phyloP scores from a whole-genome alignment of 768 basidiomycete genomes.

The Rossbeevera mucosa region DNA sequence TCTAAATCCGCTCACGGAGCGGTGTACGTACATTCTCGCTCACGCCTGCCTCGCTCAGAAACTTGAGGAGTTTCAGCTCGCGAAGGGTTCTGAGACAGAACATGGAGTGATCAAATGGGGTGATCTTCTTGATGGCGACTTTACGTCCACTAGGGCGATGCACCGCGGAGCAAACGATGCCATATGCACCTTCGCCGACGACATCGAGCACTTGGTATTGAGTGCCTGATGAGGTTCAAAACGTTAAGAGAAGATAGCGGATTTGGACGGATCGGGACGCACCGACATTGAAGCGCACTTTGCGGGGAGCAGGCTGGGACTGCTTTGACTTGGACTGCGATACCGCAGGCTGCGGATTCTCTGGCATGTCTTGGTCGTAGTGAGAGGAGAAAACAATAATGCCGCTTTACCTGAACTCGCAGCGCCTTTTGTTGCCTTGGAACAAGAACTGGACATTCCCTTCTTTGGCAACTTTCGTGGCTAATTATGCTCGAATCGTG shows the following conservation, averaged over 20 bases:
- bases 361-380: conserved; percentile 24
- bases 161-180: conserved; percentile 90
- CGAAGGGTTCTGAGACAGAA: conserved; percentile 88
- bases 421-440: conserved; percentile 17
- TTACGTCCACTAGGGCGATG: conserved; percentile 84
- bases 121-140: conserved; percentile 96
- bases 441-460: conserved; percentile 14
- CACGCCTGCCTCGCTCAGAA: conserved; percentile 81
- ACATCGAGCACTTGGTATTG: conserved; percentile 85
- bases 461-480: not conserved
- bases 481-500: not conserved
- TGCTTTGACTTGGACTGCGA: conserved; percentile 41
- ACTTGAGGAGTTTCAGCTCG: conserved; percentile 79
- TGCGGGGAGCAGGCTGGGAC: conserved; percentile 59
- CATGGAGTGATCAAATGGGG: conserved; percentile 94
- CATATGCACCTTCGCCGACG: conserved; percentile 90
- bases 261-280: conserved; percentile 13
- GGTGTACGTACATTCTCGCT: conserved; percentile 67
- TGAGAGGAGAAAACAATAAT: conserved; percentile 14
- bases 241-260: not conserved
- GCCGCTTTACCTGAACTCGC: conserved; percentile 5
- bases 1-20: not conserved
- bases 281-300: conserved; percentile 89
- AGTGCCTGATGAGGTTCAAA: conserved; percentile 41
- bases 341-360: conserved; percentile 19